These are phyloP conservation scores for Pichia paraexigua DNA, from an alignment of 805 yeast genomes.

Conservation along the genomic window DNA sequence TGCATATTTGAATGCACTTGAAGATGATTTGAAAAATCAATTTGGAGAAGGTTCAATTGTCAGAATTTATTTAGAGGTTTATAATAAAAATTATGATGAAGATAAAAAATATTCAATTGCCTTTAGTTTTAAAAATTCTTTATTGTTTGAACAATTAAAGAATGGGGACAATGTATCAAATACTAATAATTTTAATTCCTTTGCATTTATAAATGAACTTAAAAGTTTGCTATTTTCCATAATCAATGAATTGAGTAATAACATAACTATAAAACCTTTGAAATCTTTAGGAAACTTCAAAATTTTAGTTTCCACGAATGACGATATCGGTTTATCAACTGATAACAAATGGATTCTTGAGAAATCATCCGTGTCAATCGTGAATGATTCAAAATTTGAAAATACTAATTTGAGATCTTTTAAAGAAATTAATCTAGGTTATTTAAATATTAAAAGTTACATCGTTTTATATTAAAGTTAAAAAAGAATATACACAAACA, in stretches of 20 bases:
- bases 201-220: slow-evolving; percentile 17
- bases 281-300: slow-evolving; percentile 14
- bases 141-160: slow-evolving; percentile 17
- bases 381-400: slow-evolving; percentile 4
- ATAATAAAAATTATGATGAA: neutral
- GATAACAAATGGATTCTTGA: slow-evolving; percentile 22
- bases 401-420: slow-evolving; percentile 15
- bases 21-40: slow-evolving; percentile 14
- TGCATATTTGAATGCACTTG: slow-evolving; percentile 28
- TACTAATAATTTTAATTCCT: neutral
- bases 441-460: slow-evolving; percentile 22
- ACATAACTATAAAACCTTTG: neutral
- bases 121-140: slow-evolving; percentile 24
- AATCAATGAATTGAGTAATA: slow-evolving; percentile 12
- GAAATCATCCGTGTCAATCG: neutral
- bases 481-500: neutral
- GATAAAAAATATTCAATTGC: slow-evolving; percentile 18
- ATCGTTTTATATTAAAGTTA: slow-evolving; percentile 9
- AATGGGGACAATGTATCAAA: slow-evolving; percentile 1
- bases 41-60: slow-evolving; percentile 18
- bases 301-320: slow-evolving; percentile 18
- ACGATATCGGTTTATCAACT: slow-evolving; percentile 9
- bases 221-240: slow-evolving; percentile 22
- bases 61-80: slow-evolving; percentile 20
- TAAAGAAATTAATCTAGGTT: slow-evolving; percentile 21